These are phyloP conservation scores for Termitomyces sp. DNA, from an alignment of 768 basidiomycete species.

Conservation along the genomic window DNA sequence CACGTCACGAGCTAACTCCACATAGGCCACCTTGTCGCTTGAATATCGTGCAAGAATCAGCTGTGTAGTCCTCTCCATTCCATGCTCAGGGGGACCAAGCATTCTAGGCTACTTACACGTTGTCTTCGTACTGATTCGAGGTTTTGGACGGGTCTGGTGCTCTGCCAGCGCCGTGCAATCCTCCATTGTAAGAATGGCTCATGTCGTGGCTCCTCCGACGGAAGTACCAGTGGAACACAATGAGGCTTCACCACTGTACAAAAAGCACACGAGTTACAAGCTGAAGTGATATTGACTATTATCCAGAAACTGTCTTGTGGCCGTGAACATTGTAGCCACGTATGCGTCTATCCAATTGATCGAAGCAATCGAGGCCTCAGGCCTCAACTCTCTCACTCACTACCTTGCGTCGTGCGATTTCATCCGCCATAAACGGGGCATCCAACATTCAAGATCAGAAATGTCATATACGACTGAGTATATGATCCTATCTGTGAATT, in stretches of 20 bases:
- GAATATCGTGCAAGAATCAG: not conserved
- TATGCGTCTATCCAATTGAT: not conserved
- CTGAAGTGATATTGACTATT: not conserved
- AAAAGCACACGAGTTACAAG: not conserved
- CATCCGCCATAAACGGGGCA: not conserved
- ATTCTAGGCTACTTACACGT: too few relatives aligned
- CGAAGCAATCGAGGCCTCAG: not conserved
- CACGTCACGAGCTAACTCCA: not conserved
- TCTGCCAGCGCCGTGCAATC: not conserved
- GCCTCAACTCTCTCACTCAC: not conserved
- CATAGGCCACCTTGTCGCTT: not conserved
- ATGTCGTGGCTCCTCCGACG: not conserved
- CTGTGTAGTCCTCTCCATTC: not conserved
- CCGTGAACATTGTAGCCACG: not conserved
- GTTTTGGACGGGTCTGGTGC: not conserved
- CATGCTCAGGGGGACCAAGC: too few relatives aligned
- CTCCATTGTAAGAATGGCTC: not conserved
- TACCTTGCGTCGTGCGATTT: not conserved
- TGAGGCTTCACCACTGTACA: not conserved
- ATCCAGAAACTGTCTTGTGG: not conserved
- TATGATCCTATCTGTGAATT: not conserved
- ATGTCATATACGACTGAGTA: not conserved
- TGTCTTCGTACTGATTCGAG: not conserved
- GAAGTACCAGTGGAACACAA: not conserved
- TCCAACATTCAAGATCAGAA: not conserved